Evolutionary conservation across 1,284 basidiomycete species (phyloP).

Genomic region (Termitomyces sp.): DNA sequence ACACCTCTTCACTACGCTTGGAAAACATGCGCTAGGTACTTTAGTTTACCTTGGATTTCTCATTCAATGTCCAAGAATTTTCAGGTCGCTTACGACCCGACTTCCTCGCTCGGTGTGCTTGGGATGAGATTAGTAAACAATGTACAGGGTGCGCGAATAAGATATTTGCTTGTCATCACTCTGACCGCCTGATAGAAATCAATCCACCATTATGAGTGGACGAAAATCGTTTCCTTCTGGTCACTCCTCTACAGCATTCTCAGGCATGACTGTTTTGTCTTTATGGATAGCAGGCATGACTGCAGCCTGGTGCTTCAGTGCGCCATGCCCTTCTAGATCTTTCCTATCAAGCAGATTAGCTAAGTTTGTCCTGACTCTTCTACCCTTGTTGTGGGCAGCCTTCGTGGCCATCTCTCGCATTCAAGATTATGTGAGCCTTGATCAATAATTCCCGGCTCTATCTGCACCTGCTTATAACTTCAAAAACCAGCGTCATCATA

Average conservation of each 20-base stretch:
- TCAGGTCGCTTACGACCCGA: conserved; percentile 64
- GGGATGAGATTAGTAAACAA: conserved; percentile 40
- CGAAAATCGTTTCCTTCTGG: conserved; percentile 63
- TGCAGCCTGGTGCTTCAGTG: conserved; percentile 51
- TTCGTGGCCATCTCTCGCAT: conserved; percentile 61
- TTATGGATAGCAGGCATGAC: conserved; percentile 63
- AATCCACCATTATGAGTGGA: conserved; percentile 42
- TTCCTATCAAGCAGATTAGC: conserved; percentile 46
- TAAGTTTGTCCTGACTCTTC: conserved; percentile 43
- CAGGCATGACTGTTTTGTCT: conserved; percentile 59
- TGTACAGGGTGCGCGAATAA: conserved; percentile 49
- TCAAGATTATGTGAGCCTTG: conserved; percentile 54
- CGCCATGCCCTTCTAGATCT: conserved; percentile 32
- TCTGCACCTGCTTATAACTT: conserved; percentile 3
- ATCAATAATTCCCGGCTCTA: neutral
- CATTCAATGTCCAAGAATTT: neutral
- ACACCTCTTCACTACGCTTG: conserved; percentile 44
- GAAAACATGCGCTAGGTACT: conserved; percentile 65
- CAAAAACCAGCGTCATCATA: conserved; percentile 52
- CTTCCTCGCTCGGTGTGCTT: conserved; percentile 62
- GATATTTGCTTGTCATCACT: neutral
- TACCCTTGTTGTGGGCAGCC: conserved; percentile 50
- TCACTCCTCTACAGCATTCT: conserved; percentile 63
- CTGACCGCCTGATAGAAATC: conserved; percentile 30
- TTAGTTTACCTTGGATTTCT: conserved; percentile 14